These are phyloP conservation scores for Rhododendron simsii DNA, from an alignment of 148 eudicot species.

Conservation along the genomic window DNA sequence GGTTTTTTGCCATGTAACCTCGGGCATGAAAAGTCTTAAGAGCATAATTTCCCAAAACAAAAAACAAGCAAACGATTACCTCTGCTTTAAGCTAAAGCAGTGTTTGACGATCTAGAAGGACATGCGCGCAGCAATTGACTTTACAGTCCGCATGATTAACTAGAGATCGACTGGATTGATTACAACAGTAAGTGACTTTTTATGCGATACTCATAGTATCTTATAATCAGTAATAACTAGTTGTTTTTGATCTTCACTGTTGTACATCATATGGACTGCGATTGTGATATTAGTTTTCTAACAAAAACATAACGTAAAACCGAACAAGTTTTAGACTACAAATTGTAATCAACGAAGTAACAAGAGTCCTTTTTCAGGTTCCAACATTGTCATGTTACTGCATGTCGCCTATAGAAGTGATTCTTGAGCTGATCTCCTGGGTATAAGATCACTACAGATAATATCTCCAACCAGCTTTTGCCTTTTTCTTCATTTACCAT, in stretches of 20 bases:
- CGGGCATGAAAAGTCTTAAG: no score
- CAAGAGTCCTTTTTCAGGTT: conserved; percentile 6
- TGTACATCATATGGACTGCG: no score
- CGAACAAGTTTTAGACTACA: background rate
- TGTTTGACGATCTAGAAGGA: background rate
- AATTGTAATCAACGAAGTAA: background rate
- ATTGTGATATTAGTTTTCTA: no score
- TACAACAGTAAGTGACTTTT: background rate
- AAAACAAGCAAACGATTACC: no score
- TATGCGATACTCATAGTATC: no score
- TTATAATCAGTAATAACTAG: no score
- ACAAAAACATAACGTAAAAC: no score
- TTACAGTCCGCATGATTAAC: background rate
- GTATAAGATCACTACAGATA: conserved; percentile 20
- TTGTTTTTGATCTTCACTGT: no score
- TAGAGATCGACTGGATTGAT: background rate
- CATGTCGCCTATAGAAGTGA: conserved; percentile 21
- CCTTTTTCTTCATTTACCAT: background rate
- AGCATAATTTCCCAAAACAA: no score
- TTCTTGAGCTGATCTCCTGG: conserved; percentile 10
- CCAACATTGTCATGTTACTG: conserved; percentile 19
- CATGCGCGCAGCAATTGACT: background rate
- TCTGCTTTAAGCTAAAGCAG: background rate
- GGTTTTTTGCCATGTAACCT: background rate
- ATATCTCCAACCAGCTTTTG: conserved; percentile 3